phyloP scores from a whole-genome alignment of 176 grass and related monocot species.

The Secale cereale region DNA sequence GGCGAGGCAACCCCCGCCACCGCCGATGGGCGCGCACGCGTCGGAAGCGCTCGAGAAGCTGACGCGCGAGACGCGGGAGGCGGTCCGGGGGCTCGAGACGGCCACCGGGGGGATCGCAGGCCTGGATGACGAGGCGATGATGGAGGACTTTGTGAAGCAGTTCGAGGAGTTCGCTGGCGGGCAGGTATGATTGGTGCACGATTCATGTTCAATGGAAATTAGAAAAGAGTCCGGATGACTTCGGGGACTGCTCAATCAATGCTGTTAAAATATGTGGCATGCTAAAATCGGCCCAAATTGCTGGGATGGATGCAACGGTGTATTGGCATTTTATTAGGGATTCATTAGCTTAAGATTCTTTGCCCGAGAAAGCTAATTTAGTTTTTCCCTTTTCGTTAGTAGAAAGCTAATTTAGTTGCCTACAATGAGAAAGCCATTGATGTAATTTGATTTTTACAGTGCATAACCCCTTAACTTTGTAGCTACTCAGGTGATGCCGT shows the following conservation, averaged over 20 bases:
- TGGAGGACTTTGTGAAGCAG: slow-evolving; percentile 98
- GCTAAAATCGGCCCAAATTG: not conserved
- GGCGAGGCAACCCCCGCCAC: slow-evolving; percentile 24
- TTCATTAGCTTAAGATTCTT: not conserved
- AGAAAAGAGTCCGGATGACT: not conserved
- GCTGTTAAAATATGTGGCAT: not conserved
- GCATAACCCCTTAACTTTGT: not conserved
- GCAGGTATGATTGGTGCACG: slow-evolving; percentile 44
- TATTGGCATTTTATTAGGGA: not conserved
- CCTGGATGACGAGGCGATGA: slow-evolving; percentile 76
- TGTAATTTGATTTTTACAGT: not conserved
- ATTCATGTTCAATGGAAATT: not conserved
- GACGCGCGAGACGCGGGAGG: slow-evolving; percentile 81
- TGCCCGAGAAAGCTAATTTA: not conserved
- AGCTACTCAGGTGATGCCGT: not conserved
- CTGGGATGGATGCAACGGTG: not conserved
- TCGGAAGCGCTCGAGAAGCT: slow-evolving; percentile 94
- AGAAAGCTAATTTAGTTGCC: not conserved
- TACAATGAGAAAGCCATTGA: not conserved
- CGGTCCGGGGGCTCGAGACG: slow-evolving; percentile 82
- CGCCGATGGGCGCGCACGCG: slow-evolving; percentile 45
- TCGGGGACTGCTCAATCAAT: not conserved
- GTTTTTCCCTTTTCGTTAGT: not conserved
- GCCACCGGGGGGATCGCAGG: slow-evolving; percentile 46
- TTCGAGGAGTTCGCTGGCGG: slow-evolving; percentile 88